Conservation (phyloP, 2,329 filamentous ascomycete genomes). For the Nigrograna mackinnonii region DNA sequence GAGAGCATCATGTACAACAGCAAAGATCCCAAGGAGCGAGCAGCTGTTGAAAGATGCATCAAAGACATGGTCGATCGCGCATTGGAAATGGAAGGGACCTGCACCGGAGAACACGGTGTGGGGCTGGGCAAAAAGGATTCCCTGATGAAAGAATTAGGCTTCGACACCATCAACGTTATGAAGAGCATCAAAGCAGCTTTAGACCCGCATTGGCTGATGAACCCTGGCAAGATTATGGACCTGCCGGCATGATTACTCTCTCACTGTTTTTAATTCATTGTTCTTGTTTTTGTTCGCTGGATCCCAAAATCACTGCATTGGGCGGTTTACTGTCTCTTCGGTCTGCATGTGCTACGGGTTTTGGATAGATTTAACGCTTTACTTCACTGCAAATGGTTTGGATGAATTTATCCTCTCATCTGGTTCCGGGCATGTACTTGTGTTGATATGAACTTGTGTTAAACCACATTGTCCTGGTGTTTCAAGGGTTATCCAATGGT, state of each 20-base stretch:
- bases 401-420: no score
- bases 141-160: slow-evolving; percentile 76
- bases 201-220: slow-evolving; percentile 87
- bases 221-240: slow-evolving; percentile 91
- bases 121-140: slow-evolving; percentile 86
- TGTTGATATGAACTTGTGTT: no score
- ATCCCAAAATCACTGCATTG: slow-evolving; percentile 16
- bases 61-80: slow-evolving; percentile 91
- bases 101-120: slow-evolving; percentile 85
- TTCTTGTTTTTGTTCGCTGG: slow-evolving; percentile 1
- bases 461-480: no score
- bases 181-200: slow-evolving; percentile 78
- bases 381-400: no score
- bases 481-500: no score
- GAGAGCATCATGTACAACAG: slow-evolving; percentile 88
- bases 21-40: slow-evolving; percentile 68
- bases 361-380: neutral
- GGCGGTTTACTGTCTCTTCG: slow-evolving; percentile 17
- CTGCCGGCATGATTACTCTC: slow-evolving; percentile 19
- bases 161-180: slow-evolving; percentile 83
- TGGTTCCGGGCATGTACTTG: neutral
- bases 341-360: slow-evolving; percentile 1
- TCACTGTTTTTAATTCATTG: neutral
- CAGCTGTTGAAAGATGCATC: slow-evolving; percentile 78
- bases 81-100: slow-evolving; percentile 91